Evolutionary conservation across 1,284 basidiomycete genomes (phyloP), one percentile per base, ranked within the genome.

Genomic region (Gymnopus androsaceus): DNA sequence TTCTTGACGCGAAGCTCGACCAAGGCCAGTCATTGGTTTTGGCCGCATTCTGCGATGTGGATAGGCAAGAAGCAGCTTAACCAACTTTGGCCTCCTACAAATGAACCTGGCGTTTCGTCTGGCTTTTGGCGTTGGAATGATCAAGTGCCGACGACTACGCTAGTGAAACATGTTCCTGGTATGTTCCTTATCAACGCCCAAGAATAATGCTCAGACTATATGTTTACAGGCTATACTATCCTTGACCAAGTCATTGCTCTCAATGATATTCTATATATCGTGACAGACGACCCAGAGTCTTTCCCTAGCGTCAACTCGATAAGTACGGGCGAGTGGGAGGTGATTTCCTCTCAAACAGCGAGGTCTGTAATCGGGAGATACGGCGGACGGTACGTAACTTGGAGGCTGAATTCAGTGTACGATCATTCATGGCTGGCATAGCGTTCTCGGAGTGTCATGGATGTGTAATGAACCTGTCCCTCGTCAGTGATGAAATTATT

Each of bases 221-320:
- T n/a, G 14, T 45, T 33, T 23, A 37, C 23, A 92, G 92, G 92
- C 2, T 92, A 87, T 74, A 92, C 89, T 1, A 81, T 93, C 40
- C 75, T 94, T 53, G 90, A 94, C 62, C 87, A 90, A 58, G 76
- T 92, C 23, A 82, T 88, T 59, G 68, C 90, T 25, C 78, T 78
- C 61, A 84, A 88, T 62, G 85, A 87, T 11, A 81, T 80, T 5
- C 75, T 92, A 53, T 91, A 85, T 67, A 69, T 94, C 56, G 83
- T 90, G 23, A 78, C 81, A 3, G 82, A 89, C 62, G 72, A 82
- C 52, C 73, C 73, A 7, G 64, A 73, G 5, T 69, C 70, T 23
- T 76, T 87, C 49, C 88, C 85, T 2, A 60, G 75, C 3, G 67
- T 83, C 25, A 69, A 67, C 7, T 69, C 74, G 1, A 84, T 88